A percentile compares a stretch with the other conserved stretches of the same genome.
Conservation (phyloP, 2,329 filamentous ascomycete genomes). For the Tolypocladium amazonense region DNA sequence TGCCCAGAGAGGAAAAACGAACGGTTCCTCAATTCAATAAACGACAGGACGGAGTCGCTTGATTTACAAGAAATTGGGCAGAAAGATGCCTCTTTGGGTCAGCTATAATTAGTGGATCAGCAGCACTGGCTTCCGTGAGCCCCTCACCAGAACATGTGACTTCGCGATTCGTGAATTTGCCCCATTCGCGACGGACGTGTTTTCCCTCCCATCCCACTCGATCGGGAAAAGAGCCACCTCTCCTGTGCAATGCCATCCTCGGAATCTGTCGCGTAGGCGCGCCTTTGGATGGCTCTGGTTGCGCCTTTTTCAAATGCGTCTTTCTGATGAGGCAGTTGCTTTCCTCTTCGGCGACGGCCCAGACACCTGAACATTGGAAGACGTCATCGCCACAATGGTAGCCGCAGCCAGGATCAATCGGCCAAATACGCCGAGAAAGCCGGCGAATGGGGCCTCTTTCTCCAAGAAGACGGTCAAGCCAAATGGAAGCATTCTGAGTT, state of each 20-base stretch:
- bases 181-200: slow-evolving; percentile 4
- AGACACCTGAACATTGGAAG: background rate
- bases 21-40: background rate
- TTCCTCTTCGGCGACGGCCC: background rate
- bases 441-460: slow-evolving; percentile 9
- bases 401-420: slow-evolving; percentile 21
- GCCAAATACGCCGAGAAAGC: slow-evolving; percentile 20
- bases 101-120: background rate
- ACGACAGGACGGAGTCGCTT: too few relatives aligned
- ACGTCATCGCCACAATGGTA: slow-evolving; percentile 17
- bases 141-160: slow-evolving; percentile 15
- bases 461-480: slow-evolving; percentile 27
- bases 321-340: background rate
- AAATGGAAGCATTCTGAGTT: slow-evolving; percentile 61
- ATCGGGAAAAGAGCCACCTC: background rate
- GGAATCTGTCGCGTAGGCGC: background rate
- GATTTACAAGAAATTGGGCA: background rate
- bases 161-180: slow-evolving; percentile 15
- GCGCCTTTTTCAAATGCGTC: background rate
- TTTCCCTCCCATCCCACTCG: background rate
- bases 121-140: background rate
- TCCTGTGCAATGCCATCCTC: background rate
- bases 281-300: background rate
- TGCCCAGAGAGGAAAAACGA: too few relatives aligned
- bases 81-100: too few relatives aligned